Conservation (phyloP, 768 basidiomycete genomes). For the Dacryopinax primogenitus region DNA sequence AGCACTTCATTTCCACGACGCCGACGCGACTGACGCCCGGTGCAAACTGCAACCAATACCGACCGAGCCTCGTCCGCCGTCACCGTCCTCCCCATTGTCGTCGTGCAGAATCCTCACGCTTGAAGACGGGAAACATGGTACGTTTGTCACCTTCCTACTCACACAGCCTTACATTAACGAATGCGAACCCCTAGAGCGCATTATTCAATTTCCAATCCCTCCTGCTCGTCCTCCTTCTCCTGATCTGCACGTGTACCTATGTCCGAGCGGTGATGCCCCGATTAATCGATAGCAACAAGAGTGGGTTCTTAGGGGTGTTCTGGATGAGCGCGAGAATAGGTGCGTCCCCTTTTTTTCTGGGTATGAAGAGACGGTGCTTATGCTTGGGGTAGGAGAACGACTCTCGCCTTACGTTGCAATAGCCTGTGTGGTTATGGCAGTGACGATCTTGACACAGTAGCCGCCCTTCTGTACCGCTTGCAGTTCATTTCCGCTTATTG, state of each 20-base stretch:
- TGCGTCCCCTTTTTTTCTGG: conserved; percentile 27
- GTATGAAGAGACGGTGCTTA: background rate
- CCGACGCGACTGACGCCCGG: background rate
- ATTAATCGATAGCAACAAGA: conserved; percentile 80
- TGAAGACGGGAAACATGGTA: background rate
- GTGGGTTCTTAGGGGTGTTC: conserved; percentile 78
- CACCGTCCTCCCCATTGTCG: no score
- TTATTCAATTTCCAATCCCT: conserved; percentile 97
- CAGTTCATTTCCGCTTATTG: background rate
- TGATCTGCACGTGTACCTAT: conserved; percentile 97
- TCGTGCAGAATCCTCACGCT: background rate
- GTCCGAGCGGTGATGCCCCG: conserved; percentile 80
- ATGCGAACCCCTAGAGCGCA: conserved; percentile 47
- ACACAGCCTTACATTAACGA: background rate
- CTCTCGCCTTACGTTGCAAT: conserved; percentile 91
- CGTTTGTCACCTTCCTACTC: background rate
- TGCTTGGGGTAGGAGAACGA: conserved; percentile 56
- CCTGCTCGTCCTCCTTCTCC: conserved; percentile 78
- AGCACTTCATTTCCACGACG: background rate
- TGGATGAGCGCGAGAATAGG: conserved; percentile 96
- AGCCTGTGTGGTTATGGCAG: conserved; percentile 87
- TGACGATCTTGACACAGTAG: conserved; percentile 45
- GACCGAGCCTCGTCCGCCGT: background rate
- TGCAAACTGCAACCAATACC: background rate
- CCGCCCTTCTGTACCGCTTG: background rate